Conservation (phyloP, 148 eudicot species). For the Rhododendron mucronatum region DNA sequence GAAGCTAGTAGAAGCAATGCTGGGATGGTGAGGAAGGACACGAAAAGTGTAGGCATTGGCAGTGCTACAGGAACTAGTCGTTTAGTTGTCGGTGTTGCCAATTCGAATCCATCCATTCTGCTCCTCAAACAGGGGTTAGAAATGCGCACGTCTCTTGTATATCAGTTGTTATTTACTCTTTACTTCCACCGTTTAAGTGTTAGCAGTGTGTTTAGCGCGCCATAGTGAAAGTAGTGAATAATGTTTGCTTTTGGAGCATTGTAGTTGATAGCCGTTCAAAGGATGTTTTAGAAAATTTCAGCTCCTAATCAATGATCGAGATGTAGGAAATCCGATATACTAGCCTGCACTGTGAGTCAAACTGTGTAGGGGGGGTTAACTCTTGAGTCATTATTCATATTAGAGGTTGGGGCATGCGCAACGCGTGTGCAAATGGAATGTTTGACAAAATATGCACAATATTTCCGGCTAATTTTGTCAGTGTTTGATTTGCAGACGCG, state of each 20-base stretch:
- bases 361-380: neutral
- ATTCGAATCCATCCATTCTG: neutral
- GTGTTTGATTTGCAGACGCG: too few species aligned
- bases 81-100: conserved; percentile 20
- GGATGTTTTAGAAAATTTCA: neutral
- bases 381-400: too few species aligned
- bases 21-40: conserved; percentile 22
- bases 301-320: neutral
- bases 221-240: neutral
- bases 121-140: neutral
- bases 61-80: conserved; percentile 16
- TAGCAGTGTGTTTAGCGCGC: neutral
- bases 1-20: conserved; percentile 15
- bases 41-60: neutral
- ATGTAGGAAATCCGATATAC: neutral
- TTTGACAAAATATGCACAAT: too few species aligned
- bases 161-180: too few species aligned
- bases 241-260: neutral
- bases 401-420: too few species aligned
- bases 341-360: too few species aligned
- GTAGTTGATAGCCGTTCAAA: neutral
- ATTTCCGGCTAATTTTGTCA: too few species aligned
- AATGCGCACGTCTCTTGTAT: neutral
- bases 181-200: neutral
- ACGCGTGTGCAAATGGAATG: too few species aligned